Evolutionary conservation across 805 yeast species (phyloP).

Genomic region (Lachancea mirantina): DNA sequence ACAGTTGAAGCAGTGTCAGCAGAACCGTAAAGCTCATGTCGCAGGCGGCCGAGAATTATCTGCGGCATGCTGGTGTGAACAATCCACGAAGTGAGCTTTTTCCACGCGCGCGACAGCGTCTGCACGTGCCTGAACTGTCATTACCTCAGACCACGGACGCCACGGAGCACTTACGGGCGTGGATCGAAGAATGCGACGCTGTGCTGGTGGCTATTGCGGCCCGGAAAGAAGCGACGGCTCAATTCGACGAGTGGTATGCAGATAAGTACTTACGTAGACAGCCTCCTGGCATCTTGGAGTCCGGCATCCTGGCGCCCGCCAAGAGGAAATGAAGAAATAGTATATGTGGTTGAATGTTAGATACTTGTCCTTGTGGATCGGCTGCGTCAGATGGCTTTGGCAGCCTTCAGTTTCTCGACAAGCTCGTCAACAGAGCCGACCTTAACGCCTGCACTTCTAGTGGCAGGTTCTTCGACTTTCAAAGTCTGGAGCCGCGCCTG

Average conservation of each 20-base stretch:
- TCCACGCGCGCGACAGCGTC: slow-evolving; percentile 12
- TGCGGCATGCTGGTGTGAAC: slow-evolving; percentile 15
- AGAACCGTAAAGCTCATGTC: too few relatives aligned
- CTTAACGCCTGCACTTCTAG: slow-evolving; percentile 72
- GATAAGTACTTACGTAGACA: slow-evolving; percentile 19
- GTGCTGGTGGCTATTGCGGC: slow-evolving; percentile 11
- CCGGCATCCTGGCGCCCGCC: slow-evolving; percentile 18
- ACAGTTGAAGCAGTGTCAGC: slow-evolving; percentile 1
- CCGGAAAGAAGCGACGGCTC: slow-evolving; percentile 10
- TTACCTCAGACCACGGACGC: slow-evolving; percentile 15
- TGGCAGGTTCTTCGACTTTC: slow-evolving; percentile 79
- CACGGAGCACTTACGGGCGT: slow-evolving; percentile 22
- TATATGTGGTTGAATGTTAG: not conserved
- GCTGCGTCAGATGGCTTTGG: slow-evolving; percentile 51
- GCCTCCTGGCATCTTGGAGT: slow-evolving; percentile 26
- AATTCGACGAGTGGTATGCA: slow-evolving; percentile 23
- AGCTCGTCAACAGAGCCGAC: slow-evolving; percentile 80
- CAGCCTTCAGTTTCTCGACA: slow-evolving; percentile 66
- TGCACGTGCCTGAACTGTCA: slow-evolving; percentile 14
- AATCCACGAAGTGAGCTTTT: slow-evolving; percentile 20
- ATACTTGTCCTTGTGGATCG: not conserved
- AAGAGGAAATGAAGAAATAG: not conserved
- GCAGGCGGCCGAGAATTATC: slow-evolving; percentile 3
- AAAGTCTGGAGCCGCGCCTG: slow-evolving; percentile 58
- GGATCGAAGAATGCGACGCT: slow-evolving; percentile 22